These are phyloP conservation scores for Metarhizium anisopliae DNA, from an alignment of 2,329 filamentous ascomycete species.

Conservation along the genomic window DNA sequence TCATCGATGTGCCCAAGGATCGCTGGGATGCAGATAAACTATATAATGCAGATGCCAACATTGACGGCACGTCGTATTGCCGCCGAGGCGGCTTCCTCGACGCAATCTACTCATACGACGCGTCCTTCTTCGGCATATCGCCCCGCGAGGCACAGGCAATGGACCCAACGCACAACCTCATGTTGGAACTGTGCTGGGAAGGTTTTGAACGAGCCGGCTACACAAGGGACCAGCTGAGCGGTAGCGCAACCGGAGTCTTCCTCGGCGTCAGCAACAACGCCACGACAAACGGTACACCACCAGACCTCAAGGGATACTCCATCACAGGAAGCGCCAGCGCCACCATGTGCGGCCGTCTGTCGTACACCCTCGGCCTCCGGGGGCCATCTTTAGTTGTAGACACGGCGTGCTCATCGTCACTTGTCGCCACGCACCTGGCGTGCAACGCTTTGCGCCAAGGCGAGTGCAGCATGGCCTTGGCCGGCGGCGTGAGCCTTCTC, in stretches of 20 bases:
- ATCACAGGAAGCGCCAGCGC: background rate
- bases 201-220: slow-evolving; percentile 39
- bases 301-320: background rate
- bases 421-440: background rate
- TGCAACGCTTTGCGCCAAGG: background rate
- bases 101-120: slow-evolving; percentile 27
- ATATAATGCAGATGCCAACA: too few relatives aligned
- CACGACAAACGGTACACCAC: too few relatives aligned
- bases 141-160: slow-evolving; percentile 36
- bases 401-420: too few relatives aligned
- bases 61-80: slow-evolving; percentile 9
- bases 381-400: background rate
- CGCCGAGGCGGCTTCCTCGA: slow-evolving; percentile 9
- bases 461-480: slow-evolving; percentile 11
- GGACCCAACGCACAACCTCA: slow-evolving; percentile 38
- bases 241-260: slow-evolving; percentile 11
- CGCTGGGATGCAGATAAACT: too few relatives aligned
- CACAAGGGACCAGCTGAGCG: slow-evolving; percentile 32
- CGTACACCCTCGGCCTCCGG: background rate
- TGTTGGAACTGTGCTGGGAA: slow-evolving; percentile 40
- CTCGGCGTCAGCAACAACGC: too few relatives aligned
- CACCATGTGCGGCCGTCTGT: background rate
- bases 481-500: slow-evolving; percentile 11
- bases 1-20: too few relatives aligned
- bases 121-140: slow-evolving; percentile 36